phyloP scores from a whole-genome alignment of 257 asterid species.

The Solanum megistacrolobum region DNA sequence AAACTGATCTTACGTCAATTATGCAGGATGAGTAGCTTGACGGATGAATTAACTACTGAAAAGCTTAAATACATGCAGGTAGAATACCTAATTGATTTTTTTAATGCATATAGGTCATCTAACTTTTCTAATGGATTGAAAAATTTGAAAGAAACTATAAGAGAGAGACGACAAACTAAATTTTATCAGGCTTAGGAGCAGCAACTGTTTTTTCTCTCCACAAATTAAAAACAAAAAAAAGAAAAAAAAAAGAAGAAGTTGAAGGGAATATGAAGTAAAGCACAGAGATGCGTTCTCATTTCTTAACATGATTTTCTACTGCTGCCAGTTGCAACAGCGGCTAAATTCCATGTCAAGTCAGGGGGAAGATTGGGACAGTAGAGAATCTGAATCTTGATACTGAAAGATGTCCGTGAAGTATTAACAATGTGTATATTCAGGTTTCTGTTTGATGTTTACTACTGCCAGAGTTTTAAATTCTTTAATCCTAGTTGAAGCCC shows the following conservation, averaged over 20 bases:
- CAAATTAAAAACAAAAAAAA: not conserved
- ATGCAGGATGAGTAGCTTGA: constrained; percentile 77
- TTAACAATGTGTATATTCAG: constrained; percentile 41
- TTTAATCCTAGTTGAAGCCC: not conserved
- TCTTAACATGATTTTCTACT: not conserved
- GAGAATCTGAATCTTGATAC: constrained; percentile 53
- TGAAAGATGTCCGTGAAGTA: constrained; percentile 11
- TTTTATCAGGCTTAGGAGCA: not conserved
- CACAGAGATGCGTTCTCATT: not conserved
- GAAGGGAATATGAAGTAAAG: not conserved
- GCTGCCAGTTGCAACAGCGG: constrained; percentile 72
- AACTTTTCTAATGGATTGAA: not conserved
- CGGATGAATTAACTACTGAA: constrained; percentile 75
- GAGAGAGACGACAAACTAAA: not conserved
- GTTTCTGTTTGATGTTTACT: constrained; percentile 2
- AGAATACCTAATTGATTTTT: not conserved
- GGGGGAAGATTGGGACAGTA: constrained; percentile 54
- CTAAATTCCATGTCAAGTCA: constrained; percentile 37
- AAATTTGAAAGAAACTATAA: not conserved
- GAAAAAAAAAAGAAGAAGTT: not conserved
- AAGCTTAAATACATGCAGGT: constrained; percentile 67
- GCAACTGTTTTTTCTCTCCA: not conserved
- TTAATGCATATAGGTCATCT: not conserved
- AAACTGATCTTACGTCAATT: not conserved
- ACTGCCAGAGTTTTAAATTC: not conserved